Base-by-base conservation (phyloP, 1,284 basidiomycete species). In the Ceratorhiza oryzae-sativae region DNA sequence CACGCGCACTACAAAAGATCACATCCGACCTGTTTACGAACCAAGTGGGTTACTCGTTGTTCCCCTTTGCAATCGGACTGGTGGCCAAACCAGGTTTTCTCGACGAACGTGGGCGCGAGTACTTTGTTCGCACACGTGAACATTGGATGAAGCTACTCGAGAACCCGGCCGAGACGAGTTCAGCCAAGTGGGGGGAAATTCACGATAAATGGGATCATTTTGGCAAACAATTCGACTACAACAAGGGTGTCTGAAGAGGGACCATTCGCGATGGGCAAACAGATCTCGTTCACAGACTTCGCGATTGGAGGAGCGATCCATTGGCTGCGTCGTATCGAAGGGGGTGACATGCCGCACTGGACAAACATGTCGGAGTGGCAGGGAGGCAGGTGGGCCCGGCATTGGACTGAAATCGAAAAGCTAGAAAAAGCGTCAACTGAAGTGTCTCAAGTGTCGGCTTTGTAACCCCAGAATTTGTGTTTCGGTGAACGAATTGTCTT, bases 81-180 rank as follows among this genome's bases (percentile, higher is more conserved):
- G 12, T 23, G 9, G 49, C 36, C 6, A 49, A 75, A 6, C 48
- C 63, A 2, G 63, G 63, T 73, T 10, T 77, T 62, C 12, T 76
- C 72, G 70, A 78, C 70, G 71, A 68, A 0, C 41, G 53, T 20
- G 51, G 41, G 18, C 49, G 36, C 63, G 62, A 73, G 23, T 73
- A 70, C 46, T 68, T 63, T 55, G n/a, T 25, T 12, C 30, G 46
- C 12, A 73, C 73, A 8, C 56, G 71, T 34, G 63, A 36, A 67
- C 9, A 42, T 12, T 18, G 23, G 32, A 27, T 67, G 18, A 36
- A 55, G 25, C 20, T 2, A 53, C 36, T 55, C 36, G 46, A 32
- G 20, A 27, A 25, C 30, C 27, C 41, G 9, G 36, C 63, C 48
- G 36, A 39, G 49, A 30, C 49, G 1, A 48, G 49, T 15, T 67